phyloP scores from a whole-genome alignment of 768 basidiomycete species.

The Macrocybe gigantea region DNA sequence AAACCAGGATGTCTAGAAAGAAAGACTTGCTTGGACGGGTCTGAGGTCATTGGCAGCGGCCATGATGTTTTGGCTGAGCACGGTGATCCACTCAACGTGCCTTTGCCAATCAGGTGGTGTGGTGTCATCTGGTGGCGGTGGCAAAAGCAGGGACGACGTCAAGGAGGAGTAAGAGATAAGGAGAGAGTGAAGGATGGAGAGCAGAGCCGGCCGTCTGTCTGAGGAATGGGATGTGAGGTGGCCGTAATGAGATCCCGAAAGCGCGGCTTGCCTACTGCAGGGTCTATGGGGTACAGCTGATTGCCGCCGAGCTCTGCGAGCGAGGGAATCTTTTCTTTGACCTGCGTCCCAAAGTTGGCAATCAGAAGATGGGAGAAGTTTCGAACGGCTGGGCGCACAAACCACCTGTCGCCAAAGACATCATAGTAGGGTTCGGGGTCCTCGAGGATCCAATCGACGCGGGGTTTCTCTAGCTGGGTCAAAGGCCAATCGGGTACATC shows the following conservation, averaged over 20 bases:
- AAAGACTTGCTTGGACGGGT: slow-evolving; percentile 64
- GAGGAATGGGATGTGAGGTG: slow-evolving; percentile 1
- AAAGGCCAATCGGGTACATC: slow-evolving; percentile 79
- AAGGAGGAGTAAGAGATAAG: slow-evolving; percentile 76
- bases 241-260: background rate
- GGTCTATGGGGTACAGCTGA: slow-evolving; percentile 76
- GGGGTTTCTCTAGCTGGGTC: slow-evolving; percentile 73
- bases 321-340: slow-evolving; percentile 79
- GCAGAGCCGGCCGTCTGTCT: slow-evolving; percentile 78
- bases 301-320: slow-evolving; percentile 76
- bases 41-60: slow-evolving; percentile 85
- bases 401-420: slow-evolving; percentile 87
- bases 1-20: background rate
- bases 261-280: slow-evolving; percentile 48
- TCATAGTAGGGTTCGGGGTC: slow-evolving; percentile 69
- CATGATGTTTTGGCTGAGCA: slow-evolving; percentile 83
- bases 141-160: slow-evolving; percentile 60
- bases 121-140: slow-evolving; percentile 47
- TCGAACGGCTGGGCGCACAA: slow-evolving; percentile 46
- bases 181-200: slow-evolving; percentile 68
- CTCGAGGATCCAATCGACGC: slow-evolving; percentile 87
- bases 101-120: slow-evolving; percentile 66
- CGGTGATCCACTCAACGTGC: slow-evolving; percentile 75
- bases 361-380: slow-evolving; percentile 6
- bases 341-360: slow-evolving; percentile 30